Evolutionary conservation across 345 rosid genomes (phyloP), one percentile per base, ranked within the genome.

Genomic region (Eucalyptus tenuipes): DNA sequence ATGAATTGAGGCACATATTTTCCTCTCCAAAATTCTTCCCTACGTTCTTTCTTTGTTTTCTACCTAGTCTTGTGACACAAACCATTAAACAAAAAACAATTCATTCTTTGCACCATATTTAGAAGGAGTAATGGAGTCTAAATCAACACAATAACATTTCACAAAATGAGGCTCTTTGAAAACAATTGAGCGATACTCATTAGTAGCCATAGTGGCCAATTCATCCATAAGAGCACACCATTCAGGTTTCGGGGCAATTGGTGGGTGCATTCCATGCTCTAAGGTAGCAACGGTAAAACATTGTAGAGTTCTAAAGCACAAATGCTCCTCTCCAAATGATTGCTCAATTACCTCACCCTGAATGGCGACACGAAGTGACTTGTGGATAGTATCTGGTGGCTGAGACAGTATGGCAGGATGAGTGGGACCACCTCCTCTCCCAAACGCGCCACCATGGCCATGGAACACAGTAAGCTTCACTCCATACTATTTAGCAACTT

Each of bases 401-500:
- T 98, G 99, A 92, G 99, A 98, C 92, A 96, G 90, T 88, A 97
- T 98, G 91, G 99, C 95, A 88, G 97, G 96, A 92, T 98, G 99
- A 75, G 99, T 94, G 40, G 99, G 99, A 84, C 99, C 99, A 88
- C 99, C 97, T 88, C 99, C 99, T 94, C 99, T 94, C 90, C 99
- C 96, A 64, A 98, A 99, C 8, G 99, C 94, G 64, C 99, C 99
- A 89, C 99, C 99, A 79, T 99, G 99, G 42, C 99, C 99, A 89
- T 97, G 99, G 93, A 98, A 97, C 99, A 97, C 94, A 14, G 99
- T 98, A n/a, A 94, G 94, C 93, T 98, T 98, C 47, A 98, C 95
- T 64, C 97, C 98, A 88, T 61, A 95, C 50, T 94, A 14, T 93
- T 98, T 98, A 57, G 98, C 95, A 44, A 96, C 99, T 80, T 95